Evolutionary conservation across 2,329 filamentous ascomycete genomes (phyloP).

Genomic region (Phyllosticta citribraziliensis): DNA sequence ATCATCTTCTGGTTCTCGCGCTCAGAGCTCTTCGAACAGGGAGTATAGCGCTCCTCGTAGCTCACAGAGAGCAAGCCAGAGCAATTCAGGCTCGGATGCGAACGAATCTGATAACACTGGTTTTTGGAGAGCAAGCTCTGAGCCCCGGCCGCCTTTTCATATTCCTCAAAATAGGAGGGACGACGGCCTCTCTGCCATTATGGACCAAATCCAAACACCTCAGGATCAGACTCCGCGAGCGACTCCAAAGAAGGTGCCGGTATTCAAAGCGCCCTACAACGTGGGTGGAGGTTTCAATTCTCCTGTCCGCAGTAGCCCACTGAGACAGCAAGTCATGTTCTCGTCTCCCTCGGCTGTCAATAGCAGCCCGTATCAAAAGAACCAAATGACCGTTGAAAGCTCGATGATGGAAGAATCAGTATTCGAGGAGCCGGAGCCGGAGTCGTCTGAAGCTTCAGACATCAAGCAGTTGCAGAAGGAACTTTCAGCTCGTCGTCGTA

Average conservation of each 20-base stretch:
- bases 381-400: constrained; percentile 4
- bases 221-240: constrained; percentile 17
- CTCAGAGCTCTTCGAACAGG: neutral
- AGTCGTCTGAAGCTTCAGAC: neutral
- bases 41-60: constrained; percentile 22
- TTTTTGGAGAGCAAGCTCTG: constrained; percentile 26
- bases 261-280: constrained; percentile 3
- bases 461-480: neutral
- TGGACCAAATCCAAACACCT: constrained; percentile 15
- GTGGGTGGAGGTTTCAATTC: neutral
- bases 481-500: neutral
- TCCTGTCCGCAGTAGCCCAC: constrained; percentile 3
- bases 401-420: neutral
- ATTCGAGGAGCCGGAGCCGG: neutral
- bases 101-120: constrained; percentile 21
- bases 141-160: constrained; percentile 15
- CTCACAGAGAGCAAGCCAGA: neutral
- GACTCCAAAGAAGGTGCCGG: neutral
- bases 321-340: constrained; percentile 7
- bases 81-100: neutral
- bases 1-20: neutral
- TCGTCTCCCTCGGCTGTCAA: constrained; percentile 5
- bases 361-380: constrained; percentile 5
- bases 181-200: constrained; percentile 18
- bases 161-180: constrained; percentile 19